Conservation (phyloP, 2,329 filamentous ascomycete genomes). For the Rhexocercosporidium sp. region DNA sequence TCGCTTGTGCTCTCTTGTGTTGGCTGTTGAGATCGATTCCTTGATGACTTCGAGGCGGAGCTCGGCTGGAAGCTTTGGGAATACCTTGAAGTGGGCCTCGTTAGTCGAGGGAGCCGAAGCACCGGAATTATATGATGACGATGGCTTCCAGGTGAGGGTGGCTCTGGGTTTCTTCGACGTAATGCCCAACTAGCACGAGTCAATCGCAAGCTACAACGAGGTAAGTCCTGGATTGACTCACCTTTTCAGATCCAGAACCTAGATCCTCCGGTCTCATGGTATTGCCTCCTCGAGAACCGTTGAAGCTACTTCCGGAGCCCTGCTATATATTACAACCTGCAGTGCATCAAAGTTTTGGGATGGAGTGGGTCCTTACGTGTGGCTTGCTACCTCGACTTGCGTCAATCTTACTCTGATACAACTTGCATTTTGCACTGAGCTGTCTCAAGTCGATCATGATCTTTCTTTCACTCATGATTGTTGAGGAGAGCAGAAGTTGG, state of each 20-base stretch:
- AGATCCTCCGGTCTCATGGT: neutral
- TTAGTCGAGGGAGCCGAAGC: no score
- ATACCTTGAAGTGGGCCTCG: neutral
- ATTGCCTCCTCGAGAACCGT: neutral
- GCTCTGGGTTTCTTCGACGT: neutral
- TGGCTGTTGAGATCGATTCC: neutral
- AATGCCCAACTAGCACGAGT: neutral
- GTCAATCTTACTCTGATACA: neutral
- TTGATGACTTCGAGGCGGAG: slow-evolving; percentile 6
- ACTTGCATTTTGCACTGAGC: neutral
- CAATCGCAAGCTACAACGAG: neutral
- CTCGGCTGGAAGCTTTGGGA: neutral
- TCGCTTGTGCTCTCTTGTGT: neutral
- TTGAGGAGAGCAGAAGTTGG: neutral
- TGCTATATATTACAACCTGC: neutral
- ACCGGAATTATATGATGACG: neutral
- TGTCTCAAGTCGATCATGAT: neutral
- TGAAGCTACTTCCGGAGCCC: neutral
- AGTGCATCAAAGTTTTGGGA: neutral
- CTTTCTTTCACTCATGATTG: neutral
- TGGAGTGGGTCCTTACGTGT: neutral
- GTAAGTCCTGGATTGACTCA: neutral
- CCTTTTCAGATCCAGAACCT: neutral
- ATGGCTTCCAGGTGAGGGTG: neutral
- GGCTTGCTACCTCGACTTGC: neutral